These are phyloP conservation scores for Gynochthodes officinalis DNA, from an alignment of 257 asterid species.

Conservation along the genomic window DNA sequence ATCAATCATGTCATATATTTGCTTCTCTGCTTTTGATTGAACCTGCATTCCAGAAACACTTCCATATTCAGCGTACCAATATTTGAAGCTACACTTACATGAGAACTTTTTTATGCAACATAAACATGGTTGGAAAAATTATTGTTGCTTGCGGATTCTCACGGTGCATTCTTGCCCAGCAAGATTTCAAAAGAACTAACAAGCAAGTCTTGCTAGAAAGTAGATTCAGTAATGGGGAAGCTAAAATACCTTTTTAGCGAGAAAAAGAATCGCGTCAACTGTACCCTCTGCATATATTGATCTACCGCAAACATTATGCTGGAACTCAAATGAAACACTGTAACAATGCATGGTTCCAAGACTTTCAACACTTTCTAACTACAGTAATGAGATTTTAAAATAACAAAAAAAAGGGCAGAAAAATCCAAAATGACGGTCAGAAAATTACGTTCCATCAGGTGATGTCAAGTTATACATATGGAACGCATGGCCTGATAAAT, in stretches of 20 bases:
- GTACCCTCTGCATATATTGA: conserved; percentile 98
- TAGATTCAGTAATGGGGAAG: neutral
- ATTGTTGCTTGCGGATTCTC: neutral
- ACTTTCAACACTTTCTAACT: conserved; percentile 11
- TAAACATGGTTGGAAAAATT: neutral
- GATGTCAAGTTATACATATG: conserved; percentile 87
- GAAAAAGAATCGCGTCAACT: conserved; percentile 88
- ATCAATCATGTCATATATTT: conserved; percentile 80
- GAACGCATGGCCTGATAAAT: conserved; percentile 89
- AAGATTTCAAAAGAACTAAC: neutral
- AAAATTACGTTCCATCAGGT: conserved; percentile 75
- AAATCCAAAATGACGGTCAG: conserved; percentile 4
- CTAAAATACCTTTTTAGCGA: conserved; percentile 67
- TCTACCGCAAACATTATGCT: conserved; percentile 97
- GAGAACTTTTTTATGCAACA: too few species aligned
- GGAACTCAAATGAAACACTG: conserved; percentile 90
- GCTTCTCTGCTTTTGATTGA: conserved; percentile 59
- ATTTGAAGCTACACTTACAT: neutral
- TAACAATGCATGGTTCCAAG: conserved; percentile 12
- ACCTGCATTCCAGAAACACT: conserved; percentile 45
- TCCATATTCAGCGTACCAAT: neutral
- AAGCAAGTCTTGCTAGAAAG: neutral
- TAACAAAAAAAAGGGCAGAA: conserved; percentile 1
- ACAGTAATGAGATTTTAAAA: conserved; percentile 7
- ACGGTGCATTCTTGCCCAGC: neutral